A percentile compares a stretch with the other conserved stretches of the same genome.
Conservation (phyloP, 2,329 filamentous ascomycete genomes). For the Geoglossum cookeanum region DNA sequence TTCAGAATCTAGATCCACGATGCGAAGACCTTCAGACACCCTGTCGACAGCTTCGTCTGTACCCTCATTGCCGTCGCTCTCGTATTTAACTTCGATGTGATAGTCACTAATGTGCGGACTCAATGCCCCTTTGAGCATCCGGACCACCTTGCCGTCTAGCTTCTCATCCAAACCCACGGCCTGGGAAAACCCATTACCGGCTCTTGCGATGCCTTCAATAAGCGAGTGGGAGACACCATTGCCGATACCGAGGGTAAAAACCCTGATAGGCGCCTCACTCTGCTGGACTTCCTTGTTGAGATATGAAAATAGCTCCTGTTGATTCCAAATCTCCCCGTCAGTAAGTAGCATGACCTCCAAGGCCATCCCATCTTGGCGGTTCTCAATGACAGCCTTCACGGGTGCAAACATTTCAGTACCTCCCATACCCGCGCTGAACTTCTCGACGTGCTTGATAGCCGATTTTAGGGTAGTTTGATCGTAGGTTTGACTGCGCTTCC, state of each 20-base stretch:
- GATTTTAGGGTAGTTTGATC: conserved; percentile 24
- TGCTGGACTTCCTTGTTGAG: conserved; percentile 25
- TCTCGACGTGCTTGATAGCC: conserved; percentile 24
- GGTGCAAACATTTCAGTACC: conserved; percentile 34
- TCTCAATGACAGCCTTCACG: conserved; percentile 26
- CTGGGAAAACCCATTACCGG: conserved; percentile 34
- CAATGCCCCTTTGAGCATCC: conserved; percentile 55
- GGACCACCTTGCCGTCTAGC: conserved; percentile 47
- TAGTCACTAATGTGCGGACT: conserved; percentile 47
- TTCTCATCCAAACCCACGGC: conserved; percentile 41
- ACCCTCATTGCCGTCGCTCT: conserved; percentile 25
- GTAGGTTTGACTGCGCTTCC: conserved; percentile 28
- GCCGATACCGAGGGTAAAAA: conserved; percentile 40
- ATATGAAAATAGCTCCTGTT: conserved; percentile 28
- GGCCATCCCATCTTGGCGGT: conserved; percentile 26
- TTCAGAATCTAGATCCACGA: not conserved
- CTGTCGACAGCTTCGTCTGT: conserved; percentile 43
- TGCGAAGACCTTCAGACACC: conserved; percentile 15
- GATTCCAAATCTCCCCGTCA: conserved; percentile 34
- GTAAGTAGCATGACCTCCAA: conserved; percentile 37
- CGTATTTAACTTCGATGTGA: conserved; percentile 42
- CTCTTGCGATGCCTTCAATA: conserved; percentile 37
- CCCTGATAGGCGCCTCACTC: conserved; percentile 27
- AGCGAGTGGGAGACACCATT: conserved; percentile 33
- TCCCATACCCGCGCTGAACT: conserved; percentile 28